A percentile compares a stretch with the other conserved stretches of the same genome.
Evolutionary conservation across 2,329 filamentous ascomycete genomes (phyloP).

Genomic region (Phialophora macrospora): DNA sequence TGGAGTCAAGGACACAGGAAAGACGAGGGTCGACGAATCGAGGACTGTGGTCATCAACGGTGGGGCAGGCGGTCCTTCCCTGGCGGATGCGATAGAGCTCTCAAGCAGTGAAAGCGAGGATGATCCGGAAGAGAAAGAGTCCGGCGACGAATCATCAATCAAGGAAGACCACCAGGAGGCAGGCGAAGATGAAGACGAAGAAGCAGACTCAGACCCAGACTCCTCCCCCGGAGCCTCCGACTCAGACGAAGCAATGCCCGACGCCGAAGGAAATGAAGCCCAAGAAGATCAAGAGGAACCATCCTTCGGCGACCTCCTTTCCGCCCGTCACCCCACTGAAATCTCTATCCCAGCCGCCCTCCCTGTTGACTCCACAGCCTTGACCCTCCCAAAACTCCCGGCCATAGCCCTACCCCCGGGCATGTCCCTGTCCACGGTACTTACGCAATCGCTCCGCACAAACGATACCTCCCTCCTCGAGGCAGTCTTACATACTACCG

Average conservation of each 20-base stretch:
- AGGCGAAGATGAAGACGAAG: not conserved
- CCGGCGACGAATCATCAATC: slow-evolving; percentile 33
- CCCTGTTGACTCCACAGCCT: slow-evolving; percentile 53
- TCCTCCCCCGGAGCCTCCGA: not conserved
- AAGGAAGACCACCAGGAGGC: slow-evolving; percentile 37
- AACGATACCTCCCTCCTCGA: slow-evolving; percentile 90
- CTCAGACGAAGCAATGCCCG: slow-evolving; percentile 38
- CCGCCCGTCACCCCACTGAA: slow-evolving; percentile 58
- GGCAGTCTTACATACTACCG: slow-evolving; percentile 82
- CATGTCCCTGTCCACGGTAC: slow-evolving; percentile 86
- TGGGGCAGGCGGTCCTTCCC: slow-evolving; percentile 46
- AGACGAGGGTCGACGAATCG: slow-evolving; percentile 63
- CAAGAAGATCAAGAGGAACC: slow-evolving; percentile 52
- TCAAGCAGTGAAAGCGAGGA: slow-evolving; percentile 54
- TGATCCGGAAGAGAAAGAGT: slow-evolving; percentile 39
- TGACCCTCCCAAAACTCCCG: slow-evolving; percentile 47
- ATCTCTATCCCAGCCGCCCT: slow-evolving; percentile 50
- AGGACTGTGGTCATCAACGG: slow-evolving; percentile 56
- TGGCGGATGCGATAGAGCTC: slow-evolving; percentile 52
- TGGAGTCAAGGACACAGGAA: slow-evolving; percentile 56
- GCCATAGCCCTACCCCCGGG: slow-evolving; percentile 67
- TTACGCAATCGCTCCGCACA: slow-evolving; percentile 88
- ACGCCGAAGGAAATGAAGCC: slow-evolving; percentile 42
- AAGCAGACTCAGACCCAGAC: slow-evolving; percentile 28
- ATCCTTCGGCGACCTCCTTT: slow-evolving; percentile 86